phyloP scores from a whole-genome alignment of 2,329 filamentous ascomycete species.

The Aspergillus hortae region DNA sequence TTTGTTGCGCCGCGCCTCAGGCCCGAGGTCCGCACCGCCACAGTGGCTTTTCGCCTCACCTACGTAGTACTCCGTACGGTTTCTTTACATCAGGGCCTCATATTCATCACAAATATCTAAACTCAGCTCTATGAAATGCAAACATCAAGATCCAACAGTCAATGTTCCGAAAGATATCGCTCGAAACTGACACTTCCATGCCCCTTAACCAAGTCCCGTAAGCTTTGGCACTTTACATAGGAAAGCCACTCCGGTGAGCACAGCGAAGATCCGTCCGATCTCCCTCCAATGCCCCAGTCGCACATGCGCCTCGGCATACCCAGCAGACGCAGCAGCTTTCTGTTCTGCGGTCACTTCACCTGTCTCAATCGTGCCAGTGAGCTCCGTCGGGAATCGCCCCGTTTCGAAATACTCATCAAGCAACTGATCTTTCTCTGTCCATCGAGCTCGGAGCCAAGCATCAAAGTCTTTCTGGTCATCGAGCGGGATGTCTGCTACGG shows the following conservation, averaged over 20 bases:
- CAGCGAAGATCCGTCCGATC: conserved; percentile 42
- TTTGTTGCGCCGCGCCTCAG: conserved; percentile 7
- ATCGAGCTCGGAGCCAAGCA: conserved; percentile 76
- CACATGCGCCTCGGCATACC: conserved; percentile 44
- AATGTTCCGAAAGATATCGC: not conserved
- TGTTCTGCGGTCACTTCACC: conserved; percentile 35
- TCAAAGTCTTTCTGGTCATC: conserved; percentile 73
- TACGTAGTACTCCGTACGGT: not conserved
- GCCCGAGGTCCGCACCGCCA: conserved; percentile 22
- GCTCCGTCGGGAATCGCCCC: conserved; percentile 73
- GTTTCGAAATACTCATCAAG: conserved; percentile 78
- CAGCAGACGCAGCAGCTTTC: conserved; percentile 30
- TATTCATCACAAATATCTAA: too few species aligned
- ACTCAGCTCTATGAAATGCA: not conserved
- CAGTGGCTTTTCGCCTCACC: conserved; percentile 9
- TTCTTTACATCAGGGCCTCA: not conserved
- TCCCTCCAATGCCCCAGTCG: conserved; percentile 42
- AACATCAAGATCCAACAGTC: not conserved
- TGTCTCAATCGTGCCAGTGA: conserved; percentile 49
- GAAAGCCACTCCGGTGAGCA: conserved; percentile 33
- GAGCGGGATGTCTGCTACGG: conserved; percentile 74
- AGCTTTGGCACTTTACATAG: conserved; percentile 28
- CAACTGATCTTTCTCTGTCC: conserved; percentile 87
- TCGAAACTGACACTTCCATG: not conserved
- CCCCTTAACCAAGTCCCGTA: conserved; percentile 15